A percentile compares a stretch with the other conserved stretches of the same genome.
Evolutionary conservation across 805 yeast genomes (phyloP).

Genomic region (Suhomyces faveliae): DNA sequence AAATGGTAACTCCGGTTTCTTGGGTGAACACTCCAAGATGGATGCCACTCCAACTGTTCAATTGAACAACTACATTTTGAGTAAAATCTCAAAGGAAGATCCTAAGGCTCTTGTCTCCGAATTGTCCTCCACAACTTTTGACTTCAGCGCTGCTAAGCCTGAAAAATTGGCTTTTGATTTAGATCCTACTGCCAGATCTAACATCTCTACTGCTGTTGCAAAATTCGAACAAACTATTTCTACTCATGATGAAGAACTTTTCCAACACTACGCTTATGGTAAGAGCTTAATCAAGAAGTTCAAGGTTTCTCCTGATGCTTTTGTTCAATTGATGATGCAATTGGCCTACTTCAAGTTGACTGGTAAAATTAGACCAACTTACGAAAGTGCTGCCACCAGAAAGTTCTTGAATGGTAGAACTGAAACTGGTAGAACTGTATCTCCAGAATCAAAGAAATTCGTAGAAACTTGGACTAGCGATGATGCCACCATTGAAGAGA

Average conservation of each 20-base stretch:
- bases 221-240: constrained; percentile 58
- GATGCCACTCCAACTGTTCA: constrained; percentile 96
- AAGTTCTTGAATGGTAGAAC: constrained; percentile 88
- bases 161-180: constrained; percentile 54
- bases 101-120: constrained; percentile 30
- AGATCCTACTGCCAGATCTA: constrained; percentile 46
- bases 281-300: constrained; percentile 80
- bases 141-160: constrained; percentile 16
- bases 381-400: constrained; percentile 95
- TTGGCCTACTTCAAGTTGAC: constrained; percentile 83
- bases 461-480: constrained; percentile 72
- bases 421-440: constrained; percentile 86
- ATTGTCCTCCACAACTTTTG: constrained; percentile 18
- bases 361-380: constrained; percentile 83
- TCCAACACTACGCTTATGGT: constrained; percentile 83
- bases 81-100: constrained; percentile 51
- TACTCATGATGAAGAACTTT: constrained; percentile 71
- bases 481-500: constrained; percentile 48
- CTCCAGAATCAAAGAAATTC: constrained; percentile 65
- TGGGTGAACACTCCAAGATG: constrained; percentile 97
- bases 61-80: constrained; percentile 72
- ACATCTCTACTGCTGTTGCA: constrained; percentile 54
- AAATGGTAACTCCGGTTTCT: constrained; percentile 86
- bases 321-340: constrained; percentile 86
- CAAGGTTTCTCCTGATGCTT: constrained; percentile 91